Evolutionary conservation across 2,329 filamentous ascomycete species (phyloP), one percentile per base, ranked within the genome.

Genomic region (Penicillium sp.): DNA sequence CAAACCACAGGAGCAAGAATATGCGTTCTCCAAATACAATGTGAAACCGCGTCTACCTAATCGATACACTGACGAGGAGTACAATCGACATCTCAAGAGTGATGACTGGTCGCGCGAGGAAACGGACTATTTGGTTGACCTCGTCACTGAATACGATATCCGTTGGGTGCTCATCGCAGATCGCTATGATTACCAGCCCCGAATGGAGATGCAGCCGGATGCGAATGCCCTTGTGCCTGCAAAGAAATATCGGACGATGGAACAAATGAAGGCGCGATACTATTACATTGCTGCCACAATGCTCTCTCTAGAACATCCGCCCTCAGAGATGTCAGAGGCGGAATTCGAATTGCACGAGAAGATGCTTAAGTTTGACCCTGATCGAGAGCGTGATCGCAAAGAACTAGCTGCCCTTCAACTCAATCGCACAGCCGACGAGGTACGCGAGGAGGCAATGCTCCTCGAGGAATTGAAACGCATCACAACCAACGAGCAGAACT

Each of bases 91-190:
- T 58, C 75, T 99, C 47, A 82, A 85, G 63, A 88, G 81, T 67
- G 78, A 84, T 13, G 86, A 93, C 63, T 99, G 94, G 94, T 87
- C 89, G 13, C 90, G 88, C 67, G 88, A 94, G 65, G 94, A 99
- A 75, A 99, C 94, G 8, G 91, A 97, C 69, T 97, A 97, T 68
- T 75, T 99, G 59, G 82, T 97, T 69, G 78, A 84, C 3, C 71
- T 93, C 34, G 89, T 85, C 13, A 81, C 81, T 53, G 88, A 92
- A 43, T 96, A 86, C 68, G 91, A 96, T 67, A 81, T 96, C 56
- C 87, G 94, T 62, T 99, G 94, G 91, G 83, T 93, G 3, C 73
- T 97, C 14, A 90, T 99, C 56, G 90, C 88, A 79, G 94, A 99
- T 72, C 89, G 93, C 54, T 99, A 97, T 75, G 90, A 96, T 50